Percentiles rank a stretch among this genome's conserved stretches.
phyloP scores from a whole-genome alignment of 768 basidiomycete genomes.

The Boletus coccyginus region DNA sequence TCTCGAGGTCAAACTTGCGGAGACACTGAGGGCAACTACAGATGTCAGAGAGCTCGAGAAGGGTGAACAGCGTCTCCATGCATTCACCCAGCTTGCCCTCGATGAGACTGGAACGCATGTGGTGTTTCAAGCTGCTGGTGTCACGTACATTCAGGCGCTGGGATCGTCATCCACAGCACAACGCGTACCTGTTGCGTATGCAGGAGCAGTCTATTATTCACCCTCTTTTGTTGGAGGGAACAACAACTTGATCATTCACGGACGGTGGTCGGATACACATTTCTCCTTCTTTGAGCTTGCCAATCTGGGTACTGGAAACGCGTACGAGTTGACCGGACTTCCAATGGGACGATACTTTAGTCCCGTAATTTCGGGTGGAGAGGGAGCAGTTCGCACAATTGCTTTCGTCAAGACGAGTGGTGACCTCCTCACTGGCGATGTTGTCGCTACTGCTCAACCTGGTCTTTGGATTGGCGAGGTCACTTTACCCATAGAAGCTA shows the following conservation, averaged over 20 bases:
- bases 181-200: slow-evolving; percentile 45
- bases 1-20: slow-evolving; percentile 62
- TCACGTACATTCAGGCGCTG: slow-evolving; percentile 26
- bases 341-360: slow-evolving; percentile 66
- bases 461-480: slow-evolving; percentile 68
- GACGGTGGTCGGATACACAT: slow-evolving; percentile 62
- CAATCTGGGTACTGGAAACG: slow-evolving; percentile 42
- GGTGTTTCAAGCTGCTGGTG: slow-evolving; percentile 67
- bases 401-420: slow-evolving; percentile 67
- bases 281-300: slow-evolving; percentile 69
- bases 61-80: slow-evolving; percentile 53
- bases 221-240: slow-evolving; percentile 52
- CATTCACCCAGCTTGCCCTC: slow-evolving; percentile 59
- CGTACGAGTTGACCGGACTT: slow-evolving; percentile 51
- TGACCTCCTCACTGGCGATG: slow-evolving; percentile 55
- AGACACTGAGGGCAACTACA: slow-evolving; percentile 48
- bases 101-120: slow-evolving; percentile 52
- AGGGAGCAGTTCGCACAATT: slow-evolving; percentile 43
- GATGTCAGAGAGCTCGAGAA: slow-evolving; percentile 56
- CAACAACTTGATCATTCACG: slow-evolving; percentile 53
- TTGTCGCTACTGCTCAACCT: slow-evolving; percentile 59
- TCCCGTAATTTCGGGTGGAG: slow-evolving; percentile 48
- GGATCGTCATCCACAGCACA: slow-evolving; percentile 33
- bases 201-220: slow-evolving; percentile 57
- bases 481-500: slow-evolving; percentile 39